A percentile compares a stretch with the other conserved stretches of the same genome.
Conservation (phyloP, 202 grass and related monocot genomes). For the Alloteropsis angusta region DNA sequence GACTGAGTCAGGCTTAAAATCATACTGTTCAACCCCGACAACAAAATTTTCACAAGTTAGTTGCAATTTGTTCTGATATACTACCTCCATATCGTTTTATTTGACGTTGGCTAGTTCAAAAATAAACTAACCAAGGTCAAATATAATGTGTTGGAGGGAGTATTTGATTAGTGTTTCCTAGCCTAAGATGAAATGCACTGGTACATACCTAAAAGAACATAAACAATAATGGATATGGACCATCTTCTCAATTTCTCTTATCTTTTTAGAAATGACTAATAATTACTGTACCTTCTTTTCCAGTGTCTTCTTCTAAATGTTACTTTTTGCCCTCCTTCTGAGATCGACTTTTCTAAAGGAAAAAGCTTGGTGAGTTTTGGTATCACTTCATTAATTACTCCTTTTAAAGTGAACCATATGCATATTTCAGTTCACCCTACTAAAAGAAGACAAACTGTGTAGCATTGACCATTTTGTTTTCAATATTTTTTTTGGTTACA, state of each 20-base stretch:
- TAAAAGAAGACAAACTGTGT: neutral
- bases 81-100: too few species aligned
- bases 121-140: too few species aligned
- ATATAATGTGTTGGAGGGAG: too few species aligned
- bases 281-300: constrained; percentile 32
- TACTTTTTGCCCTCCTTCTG: constrained; percentile 68
- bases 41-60: constrained; percentile 74
- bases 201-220: neutral
- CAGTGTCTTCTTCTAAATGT: constrained; percentile 87
- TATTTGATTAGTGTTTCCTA: constrained; percentile 2
- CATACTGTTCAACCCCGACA: constrained; percentile 39
- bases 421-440: neutral
- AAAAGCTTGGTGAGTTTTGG: constrained; percentile 71
- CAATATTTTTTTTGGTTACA: constrained; percentile 19
- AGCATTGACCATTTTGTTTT: neutral
- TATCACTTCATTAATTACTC: constrained; percentile 4
- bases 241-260: neutral
- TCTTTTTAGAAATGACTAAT: constrained; percentile 10
- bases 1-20: constrained; percentile 47
- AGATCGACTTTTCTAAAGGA: constrained; percentile 58
- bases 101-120: too few species aligned
- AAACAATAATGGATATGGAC: neutral
- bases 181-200: neutral
- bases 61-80: too few species aligned
- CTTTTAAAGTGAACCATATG: neutral